phyloP scores from a whole-genome alignment of 164 flowering plant species.

The Vitis labrusca region DNA sequence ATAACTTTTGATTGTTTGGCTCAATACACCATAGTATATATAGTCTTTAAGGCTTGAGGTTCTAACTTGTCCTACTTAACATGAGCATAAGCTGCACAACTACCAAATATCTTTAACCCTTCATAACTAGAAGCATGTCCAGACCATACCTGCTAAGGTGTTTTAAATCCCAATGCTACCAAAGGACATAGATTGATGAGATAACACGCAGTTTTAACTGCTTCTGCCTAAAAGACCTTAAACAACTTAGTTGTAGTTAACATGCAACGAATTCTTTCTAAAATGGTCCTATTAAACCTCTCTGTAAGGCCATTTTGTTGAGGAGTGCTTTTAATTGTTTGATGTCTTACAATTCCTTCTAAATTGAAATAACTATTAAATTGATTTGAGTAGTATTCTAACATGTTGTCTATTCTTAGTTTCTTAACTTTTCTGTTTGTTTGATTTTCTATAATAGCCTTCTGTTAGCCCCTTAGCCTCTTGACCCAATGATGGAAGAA shows the following conservation, averaged over 20 bases:
- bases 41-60: not conserved
- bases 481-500: no score
- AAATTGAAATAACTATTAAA: not conserved
- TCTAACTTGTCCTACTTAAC: slow-evolving; percentile 5
- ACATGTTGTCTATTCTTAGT: not conserved
- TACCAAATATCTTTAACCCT: slow-evolving; percentile 4
- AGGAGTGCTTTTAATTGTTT: not conserved
- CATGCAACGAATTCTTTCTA: slow-evolving; percentile 6
- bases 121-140: not conserved
- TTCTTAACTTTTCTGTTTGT: slow-evolving; percentile 1
- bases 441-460: slow-evolving; percentile 4
- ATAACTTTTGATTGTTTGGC: no score
- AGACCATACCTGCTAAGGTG: slow-evolving; percentile 1
- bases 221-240: slow-evolving; percentile 4
- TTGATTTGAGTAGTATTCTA: not conserved
- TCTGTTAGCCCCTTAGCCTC: not conserved
- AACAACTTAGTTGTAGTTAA: not conserved
- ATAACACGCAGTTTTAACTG: not conserved
- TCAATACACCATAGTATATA: no score
- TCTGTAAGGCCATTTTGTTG: slow-evolving; percentile 17
- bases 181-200: slow-evolving; percentile 5
- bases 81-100: slow-evolving; percentile 7
- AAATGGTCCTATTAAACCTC: slow-evolving; percentile 6
- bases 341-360: slow-evolving; percentile 5
- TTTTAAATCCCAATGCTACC: not conserved